Conservation (phyloP, 2,329 filamentous ascomycete species). For the Anthostomella pinea region DNA sequence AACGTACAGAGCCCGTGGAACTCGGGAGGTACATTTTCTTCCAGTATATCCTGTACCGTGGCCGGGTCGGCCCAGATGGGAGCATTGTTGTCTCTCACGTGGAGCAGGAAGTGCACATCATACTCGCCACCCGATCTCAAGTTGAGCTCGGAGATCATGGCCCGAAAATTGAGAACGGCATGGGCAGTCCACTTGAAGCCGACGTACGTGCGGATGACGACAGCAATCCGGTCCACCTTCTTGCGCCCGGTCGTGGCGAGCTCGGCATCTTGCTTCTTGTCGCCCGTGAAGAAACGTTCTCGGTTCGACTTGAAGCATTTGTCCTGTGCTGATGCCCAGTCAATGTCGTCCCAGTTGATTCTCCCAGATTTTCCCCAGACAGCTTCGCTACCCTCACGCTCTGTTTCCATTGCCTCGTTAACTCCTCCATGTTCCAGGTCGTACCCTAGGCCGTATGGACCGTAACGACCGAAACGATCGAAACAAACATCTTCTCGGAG, state of each 20-base stretch:
- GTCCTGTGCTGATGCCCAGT: conserved; percentile 55
- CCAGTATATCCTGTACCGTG: conserved; percentile 69
- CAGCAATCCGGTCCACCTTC: conserved; percentile 62
- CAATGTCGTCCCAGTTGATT: conserved; percentile 53
- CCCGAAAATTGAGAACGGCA: conserved; percentile 75
- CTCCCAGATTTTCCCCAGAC: conserved; percentile 55
- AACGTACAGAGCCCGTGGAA: conserved; percentile 78
- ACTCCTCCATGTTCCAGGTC: conserved; percentile 67
- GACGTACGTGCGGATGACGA: conserved; percentile 77
- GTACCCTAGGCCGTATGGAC: conserved; percentile 86
- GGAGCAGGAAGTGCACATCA: conserved; percentile 76
- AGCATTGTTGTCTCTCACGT: conserved; percentile 75
- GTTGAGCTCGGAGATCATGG: conserved; percentile 75
- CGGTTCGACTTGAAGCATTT: conserved; percentile 59
- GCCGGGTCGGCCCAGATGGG: conserved; percentile 80
- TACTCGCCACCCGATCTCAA: conserved; percentile 80
- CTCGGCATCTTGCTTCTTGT: conserved; percentile 33
- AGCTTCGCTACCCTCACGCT: conserved; percentile 62
- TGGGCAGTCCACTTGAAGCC: conserved; percentile 77
- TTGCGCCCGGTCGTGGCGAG: conserved; percentile 23
- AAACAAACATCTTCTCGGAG: conserved; percentile 79
- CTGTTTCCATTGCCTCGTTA: conserved; percentile 69
- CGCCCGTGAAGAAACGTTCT: conserved; percentile 54
- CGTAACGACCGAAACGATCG: conserved; percentile 79
- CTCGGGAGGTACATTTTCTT: conserved; percentile 63